Base-by-base conservation (phyloP, 805 yeast species). In the Teunomyces tritomae region DNA sequence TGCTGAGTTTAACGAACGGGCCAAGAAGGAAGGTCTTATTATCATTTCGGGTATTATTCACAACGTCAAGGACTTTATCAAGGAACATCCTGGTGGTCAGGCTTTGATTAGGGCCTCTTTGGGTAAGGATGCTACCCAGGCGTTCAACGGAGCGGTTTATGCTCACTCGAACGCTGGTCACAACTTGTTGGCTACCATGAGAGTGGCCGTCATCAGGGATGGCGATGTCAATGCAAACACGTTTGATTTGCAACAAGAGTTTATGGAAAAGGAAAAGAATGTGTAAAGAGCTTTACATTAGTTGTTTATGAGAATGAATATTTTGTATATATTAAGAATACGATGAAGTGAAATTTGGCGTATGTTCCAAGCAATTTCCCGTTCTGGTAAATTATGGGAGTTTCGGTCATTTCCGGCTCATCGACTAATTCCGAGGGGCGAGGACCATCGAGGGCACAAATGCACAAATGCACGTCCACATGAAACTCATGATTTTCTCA, bases 111-210 rank as follows among this genome's bases (percentile, higher is more conserved):
- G 79, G 57, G 83, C 90, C 29, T 83, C 91, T 2, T 69, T 79
- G 51, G 91, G 92, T 58, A 87, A 85, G 64, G 94, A 87, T 65
- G 92, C 92, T 26, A 84, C 92, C 10, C 79, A 78, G 62, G 94
- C 91, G 1, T 87, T 87, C 75, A 84, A 85, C 62, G 95, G 95
- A 63, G 91, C 89, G 62, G 94, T 87, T 28, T 87, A 87, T 61
- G 82, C 87, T 9, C 95, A 87, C 62, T 84, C 92, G 7, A 87
- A 87, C 58, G 94, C 95, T 51, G 95, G 94, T 17, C 90, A 85
- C 65, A 87, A 87, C 66, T 70, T 87, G 61, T 77, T 87, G 66
- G 89, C 92, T 14, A 82, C 86, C 11, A 80, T 86, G 87, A 83
- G 95, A 76, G 83, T 87, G 13, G 94, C 92, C 24, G 85, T 87